Base-by-base conservation (phyloP, 805 yeast genomes). In the Saccharomycopsis fibuligera region DNA sequence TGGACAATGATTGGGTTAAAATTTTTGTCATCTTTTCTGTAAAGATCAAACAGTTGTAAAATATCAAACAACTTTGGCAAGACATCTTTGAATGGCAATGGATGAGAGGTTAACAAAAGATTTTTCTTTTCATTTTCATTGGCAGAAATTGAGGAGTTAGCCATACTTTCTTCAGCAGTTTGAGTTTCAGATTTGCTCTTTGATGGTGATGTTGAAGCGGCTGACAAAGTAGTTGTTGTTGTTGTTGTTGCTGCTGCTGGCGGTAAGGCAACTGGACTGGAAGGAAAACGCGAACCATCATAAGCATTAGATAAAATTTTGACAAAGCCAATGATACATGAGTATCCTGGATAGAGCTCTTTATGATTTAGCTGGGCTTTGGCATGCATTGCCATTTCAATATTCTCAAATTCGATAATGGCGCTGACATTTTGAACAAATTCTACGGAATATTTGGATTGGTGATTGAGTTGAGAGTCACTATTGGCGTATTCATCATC, bases 241-340 rank as follows among this genome's bases (percentile, higher is more conserved):
- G 17, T 27, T 41, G 5, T 4, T 33, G 31, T 33, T 16, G 33
- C 46, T 9, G 21, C 23, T 10, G 14, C 9, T 1, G 38, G 12
- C 2, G 22, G 16, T n/a, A 43, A 23, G 40, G n/a, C 25, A 16
- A 8, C 16, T 2, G n/a, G n/a, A 1, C 17, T 23, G 5, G 19
- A 4, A n/a, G n/a, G n/a, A n/a, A n/a, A n/a, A n/a, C n/a, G n/a
- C n/a, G n/a, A n/a, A n/a, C n/a, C n/a, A n/a, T n/a, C n/a, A 39
- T 52, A 52, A 9, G 19, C 35, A 41, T 52, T 52, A n/a, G 22
- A 22, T 9, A 45, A 25, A 29, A 88, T 76, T 59, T 83, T 86
- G 3, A 96, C 97, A 72, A 88, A 93, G 0, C 90, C 86, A 35
- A 88, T 86, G 35, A 78, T 69, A 61, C 93, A 78, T 16, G 83